phyloP scores from a whole-genome alignment of 1,284 basidiomycete genomes.

The Ganoderma multipileum region DNA sequence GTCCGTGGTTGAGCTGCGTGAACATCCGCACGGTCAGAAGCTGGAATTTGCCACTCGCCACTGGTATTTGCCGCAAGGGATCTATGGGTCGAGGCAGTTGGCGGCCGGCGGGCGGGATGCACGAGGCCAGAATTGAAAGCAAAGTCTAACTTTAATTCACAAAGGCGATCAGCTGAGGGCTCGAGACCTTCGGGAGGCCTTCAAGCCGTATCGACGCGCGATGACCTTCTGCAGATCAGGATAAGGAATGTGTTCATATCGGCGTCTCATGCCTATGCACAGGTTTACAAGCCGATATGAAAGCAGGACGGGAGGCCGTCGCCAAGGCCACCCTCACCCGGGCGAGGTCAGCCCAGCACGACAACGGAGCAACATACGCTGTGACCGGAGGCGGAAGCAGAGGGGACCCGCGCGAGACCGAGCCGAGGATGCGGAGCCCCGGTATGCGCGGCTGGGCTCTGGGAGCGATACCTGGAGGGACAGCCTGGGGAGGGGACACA shows the following conservation, averaged over 20 bases:
- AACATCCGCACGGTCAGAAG: not conserved
- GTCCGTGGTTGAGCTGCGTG: not conserved
- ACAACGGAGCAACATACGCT: conserved; percentile 2
- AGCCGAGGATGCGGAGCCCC: not conserved
- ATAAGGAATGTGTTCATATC: conserved; percentile 15
- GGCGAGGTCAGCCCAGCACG: conserved; percentile 6
- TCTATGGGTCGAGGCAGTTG: not conserved
- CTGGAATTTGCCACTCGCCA: conserved; percentile 2
- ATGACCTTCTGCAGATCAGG: conserved; percentile 17
- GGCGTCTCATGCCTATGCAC: conserved; percentile 17
- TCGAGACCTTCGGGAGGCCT: not conserved
- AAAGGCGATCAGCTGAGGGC: not conserved
- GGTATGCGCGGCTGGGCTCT: not conserved
- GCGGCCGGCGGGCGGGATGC: not conserved
- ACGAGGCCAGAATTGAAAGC: conserved; percentile 7
- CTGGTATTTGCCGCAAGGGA: not conserved
- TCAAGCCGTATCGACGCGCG: not conserved
- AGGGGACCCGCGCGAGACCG: not conserved
- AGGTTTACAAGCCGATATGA: conserved; percentile 21
- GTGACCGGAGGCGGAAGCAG: conserved; percentile 5
- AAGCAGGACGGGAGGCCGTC: conserved; percentile 13
- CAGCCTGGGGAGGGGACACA: not conserved
- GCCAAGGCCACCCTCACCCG: conserved; percentile 24
- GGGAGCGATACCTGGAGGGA: not conserved
- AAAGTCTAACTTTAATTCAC: conserved; percentile 22